These are phyloP conservation scores for Hansfordia pulvinata DNA, from an alignment of 2,329 filamentous ascomycete species.

Conservation along the genomic window DNA sequence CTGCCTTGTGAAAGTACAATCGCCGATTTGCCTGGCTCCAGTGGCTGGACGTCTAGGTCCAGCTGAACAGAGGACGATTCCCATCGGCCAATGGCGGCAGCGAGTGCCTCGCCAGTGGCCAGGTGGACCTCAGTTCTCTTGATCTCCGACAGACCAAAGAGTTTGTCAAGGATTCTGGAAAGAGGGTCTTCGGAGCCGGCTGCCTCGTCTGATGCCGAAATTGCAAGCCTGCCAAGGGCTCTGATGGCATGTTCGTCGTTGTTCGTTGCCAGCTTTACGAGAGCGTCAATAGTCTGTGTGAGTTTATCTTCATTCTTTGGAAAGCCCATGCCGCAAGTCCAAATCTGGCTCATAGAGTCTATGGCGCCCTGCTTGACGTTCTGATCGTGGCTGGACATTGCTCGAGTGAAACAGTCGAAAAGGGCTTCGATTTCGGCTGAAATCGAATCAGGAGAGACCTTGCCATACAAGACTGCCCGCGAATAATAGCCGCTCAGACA, in stretches of 20 bases:
- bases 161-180: constrained; percentile 44
- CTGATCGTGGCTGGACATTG: constrained; percentile 7
- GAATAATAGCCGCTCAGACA: constrained; percentile 15
- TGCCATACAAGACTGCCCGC: constrained; percentile 12
- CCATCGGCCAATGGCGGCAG: constrained; percentile 68
- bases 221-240: constrained; percentile 65
- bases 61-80: constrained; percentile 66
- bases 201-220: constrained; percentile 31
- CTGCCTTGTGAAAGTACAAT: too few relatives aligned
- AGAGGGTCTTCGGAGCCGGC: constrained; percentile 23
- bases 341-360: constrained; percentile 16
- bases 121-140: constrained; percentile 84
- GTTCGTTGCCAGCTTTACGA: constrained; percentile 50
- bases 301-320: constrained; percentile 25
- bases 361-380: constrained; percentile 14
- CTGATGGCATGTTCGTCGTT: constrained; percentile 68
- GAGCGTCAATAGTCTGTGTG: constrained; percentile 47
- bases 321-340: constrained; percentile 15
- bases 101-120: constrained; percentile 76
- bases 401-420: constrained; percentile 6
- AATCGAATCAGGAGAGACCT: constrained; percentile 5
- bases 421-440: constrained; percentile 12
- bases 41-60: constrained; percentile 58
- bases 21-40: constrained; percentile 17
- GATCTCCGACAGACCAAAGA: constrained; percentile 71